Base-by-base conservation (phyloP, 805 yeast genomes). In the Suhomyces sp. region DNA sequence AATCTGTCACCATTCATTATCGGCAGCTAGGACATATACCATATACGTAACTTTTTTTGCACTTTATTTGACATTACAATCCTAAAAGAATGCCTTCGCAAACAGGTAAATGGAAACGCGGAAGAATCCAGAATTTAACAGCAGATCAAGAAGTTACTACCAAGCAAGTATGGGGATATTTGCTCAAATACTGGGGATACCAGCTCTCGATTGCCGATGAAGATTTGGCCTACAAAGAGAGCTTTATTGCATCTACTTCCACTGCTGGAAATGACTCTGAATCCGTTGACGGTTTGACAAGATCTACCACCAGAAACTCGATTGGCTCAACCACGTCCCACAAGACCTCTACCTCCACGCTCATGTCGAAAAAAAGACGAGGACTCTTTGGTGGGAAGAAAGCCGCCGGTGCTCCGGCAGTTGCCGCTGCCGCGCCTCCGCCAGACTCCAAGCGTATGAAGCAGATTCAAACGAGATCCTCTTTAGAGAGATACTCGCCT, bases 81-180 rank as follows among this genome's bases (percentile, higher is more conserved):
- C 24, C 24, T 4, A 13, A 9, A 22, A 36, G 6, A 48, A 55
- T 55, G 54, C 55, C 55, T 12, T 41, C 54, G 15, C 48, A 49
- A n/a, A 51, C 57, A 6, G 63, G 66, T 38, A 50, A 60, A 12
- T 72, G 59, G 53, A 64, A 76, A 46, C 70, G 72, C 5, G 77
- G 74, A 5, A 63, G 79, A 55, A 64, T 74, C 46, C 78, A 74
- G 52, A 59, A 73, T 24, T 63, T 75, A 36, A 64, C 61, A 42
- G 58, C 62, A 13, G 87, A 85, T 23, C 84, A 87, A 65, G 92
- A 87, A 62, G 61, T 78, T 48, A 76, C 78, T 17, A 69, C 87
- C 63, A 88, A 88, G 67, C 89, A 86, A 61, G 77, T 80, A 4
- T 88, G 92, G 91, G 84, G 86, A 48, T 78, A 83, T 60, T 61